Evolutionary conservation across 805 yeast genomes (phyloP).

Genomic region (Starmerella sp.): DNA sequence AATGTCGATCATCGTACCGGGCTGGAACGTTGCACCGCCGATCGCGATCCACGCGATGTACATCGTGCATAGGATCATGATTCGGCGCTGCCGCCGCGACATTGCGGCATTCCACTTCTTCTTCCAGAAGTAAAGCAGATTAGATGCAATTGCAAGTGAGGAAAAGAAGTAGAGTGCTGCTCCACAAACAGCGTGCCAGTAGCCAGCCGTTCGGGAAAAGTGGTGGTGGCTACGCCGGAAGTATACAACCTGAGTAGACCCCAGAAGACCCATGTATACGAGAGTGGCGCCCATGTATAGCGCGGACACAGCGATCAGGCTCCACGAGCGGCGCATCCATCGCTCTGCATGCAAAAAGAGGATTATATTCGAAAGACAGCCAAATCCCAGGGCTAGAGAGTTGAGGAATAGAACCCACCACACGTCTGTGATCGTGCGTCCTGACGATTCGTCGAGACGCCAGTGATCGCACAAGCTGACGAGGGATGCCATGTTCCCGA

Average conservation of each 20-base stretch:
- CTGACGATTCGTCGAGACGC: constrained; percentile 5
- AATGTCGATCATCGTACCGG: constrained; percentile 32
- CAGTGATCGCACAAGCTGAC: constrained; percentile 19
- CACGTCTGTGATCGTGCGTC: constrained; percentile 5
- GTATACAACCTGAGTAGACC: constrained; percentile 31
- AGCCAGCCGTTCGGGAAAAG: constrained; percentile 46
- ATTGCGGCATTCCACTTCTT: constrained; percentile 47
- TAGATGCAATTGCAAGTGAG: constrained; percentile 40
- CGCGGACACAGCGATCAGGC: constrained; percentile 10
- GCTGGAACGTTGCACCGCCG: constrained; percentile 53
- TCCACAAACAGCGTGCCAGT: constrained; percentile 67
- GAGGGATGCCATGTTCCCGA: constrained; percentile 20
- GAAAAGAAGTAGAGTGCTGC: constrained; percentile 50
- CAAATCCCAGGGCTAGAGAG: constrained; percentile 50
- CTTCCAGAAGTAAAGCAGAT: constrained; percentile 49
- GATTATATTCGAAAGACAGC: constrained; percentile 57
- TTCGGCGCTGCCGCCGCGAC: constrained; percentile 52
- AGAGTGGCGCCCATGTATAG: constrained; percentile 55
- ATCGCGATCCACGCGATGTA: constrained; percentile 58
- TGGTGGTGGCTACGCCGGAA: constrained; percentile 19
- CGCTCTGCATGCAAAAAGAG: constrained; percentile 61
- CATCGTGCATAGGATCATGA: constrained; percentile 60
- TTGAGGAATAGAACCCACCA: constrained; percentile 45
- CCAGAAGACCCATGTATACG: constrained; percentile 41
- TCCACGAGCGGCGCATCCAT: constrained; percentile 47